phyloP scores from a whole-genome alignment of 805 yeast species.

The Priceomyces castillae region DNA sequence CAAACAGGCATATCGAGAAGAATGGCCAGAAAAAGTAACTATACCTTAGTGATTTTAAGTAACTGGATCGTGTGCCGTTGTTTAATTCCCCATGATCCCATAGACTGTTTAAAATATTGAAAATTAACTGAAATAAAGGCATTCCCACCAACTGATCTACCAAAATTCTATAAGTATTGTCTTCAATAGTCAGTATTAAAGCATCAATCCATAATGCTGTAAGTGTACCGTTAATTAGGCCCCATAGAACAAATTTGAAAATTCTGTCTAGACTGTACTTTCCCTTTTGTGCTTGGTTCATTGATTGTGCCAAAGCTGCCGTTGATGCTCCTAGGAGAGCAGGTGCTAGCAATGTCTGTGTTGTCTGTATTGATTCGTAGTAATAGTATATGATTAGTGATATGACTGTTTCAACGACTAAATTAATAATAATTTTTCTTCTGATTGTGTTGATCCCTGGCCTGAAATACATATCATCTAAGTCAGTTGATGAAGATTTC shows the following conservation, averaged over 20 bases:
- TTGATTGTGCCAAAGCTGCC: constrained; percentile 42
- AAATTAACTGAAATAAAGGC: constrained; percentile 51
- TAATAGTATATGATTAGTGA: constrained; percentile 28
- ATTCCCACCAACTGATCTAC: constrained; percentile 57
- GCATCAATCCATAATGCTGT: constrained; percentile 56
- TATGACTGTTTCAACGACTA: constrained; percentile 26
- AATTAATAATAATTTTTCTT: constrained; percentile 17
- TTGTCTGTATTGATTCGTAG: constrained; percentile 21
- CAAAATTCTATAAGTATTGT: constrained; percentile 37
- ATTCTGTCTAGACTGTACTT: constrained; percentile 30
- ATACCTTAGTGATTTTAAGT: constrained; percentile 47
- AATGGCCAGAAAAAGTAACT: constrained; percentile 61
- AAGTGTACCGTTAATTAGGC: constrained; percentile 54
- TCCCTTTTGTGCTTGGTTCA: constrained; percentile 33
- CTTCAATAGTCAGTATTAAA: constrained; percentile 36
- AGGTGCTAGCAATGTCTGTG: constrained; percentile 34
- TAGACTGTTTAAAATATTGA: constrained; percentile 45
- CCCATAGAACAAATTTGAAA: constrained; percentile 58
- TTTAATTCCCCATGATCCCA: constrained; percentile 54
- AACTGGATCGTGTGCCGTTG: constrained; percentile 33
- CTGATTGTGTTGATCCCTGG: constrained; percentile 11
- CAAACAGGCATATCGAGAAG: constrained; percentile 50
- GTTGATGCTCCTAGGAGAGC: constrained; percentile 37
- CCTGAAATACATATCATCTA: constrained; percentile 10
- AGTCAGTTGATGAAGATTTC: constrained; percentile 13